Base-by-base conservation (phyloP, 495 filamentous ascomycete genomes). In the Aspergillus sclerotioniger region DNA sequence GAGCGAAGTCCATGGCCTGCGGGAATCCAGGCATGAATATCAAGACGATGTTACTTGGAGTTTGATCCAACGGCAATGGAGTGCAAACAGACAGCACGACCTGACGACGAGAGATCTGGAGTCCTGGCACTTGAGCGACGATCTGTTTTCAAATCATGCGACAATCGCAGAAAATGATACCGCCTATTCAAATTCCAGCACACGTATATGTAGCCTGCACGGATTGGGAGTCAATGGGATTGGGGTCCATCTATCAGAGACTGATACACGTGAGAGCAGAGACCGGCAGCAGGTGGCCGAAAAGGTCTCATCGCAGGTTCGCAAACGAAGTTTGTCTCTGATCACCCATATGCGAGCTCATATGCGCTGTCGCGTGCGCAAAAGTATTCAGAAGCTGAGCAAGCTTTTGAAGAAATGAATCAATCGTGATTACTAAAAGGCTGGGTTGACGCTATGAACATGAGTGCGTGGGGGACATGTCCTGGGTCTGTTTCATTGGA, bases 361-460 rank as follows among this genome's bases (percentile, higher is more conserved):
- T 41, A 41, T 41, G 58, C 51, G 53, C 4, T 16, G 44, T 16
- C 59, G 48, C 7, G 51, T 62, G 8, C 44, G 46, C 25, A 60
- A 37, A 17, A 62, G 46, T 15, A 12, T 64, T 17, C 53, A 55
- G 8, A 50, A 25, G 37, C 45, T 60, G 15, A 60, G 55, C 31
- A 51, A 19, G 39, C 7, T 58, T 0, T 50, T 62, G 12, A 60
- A 41, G 46, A 63, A 55, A 47, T 60, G 51, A 56, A 54, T 33
- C 33, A n/a, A 33, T 8, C 9, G 33, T 9, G 8, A 10, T 35
- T 35, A 35, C 33, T 10, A 13, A 9, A 35, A 35, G 3, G 13
- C 33, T 35, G n/a, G n/a, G 37, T 6, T 41, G 37, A n/a, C 13
- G 37, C 13, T 13, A 41, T 6, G 37, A 31, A 57, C 15, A 35